Conservation (phyloP, 169 alveolate species). For the Eimeria necatrix region DNA sequence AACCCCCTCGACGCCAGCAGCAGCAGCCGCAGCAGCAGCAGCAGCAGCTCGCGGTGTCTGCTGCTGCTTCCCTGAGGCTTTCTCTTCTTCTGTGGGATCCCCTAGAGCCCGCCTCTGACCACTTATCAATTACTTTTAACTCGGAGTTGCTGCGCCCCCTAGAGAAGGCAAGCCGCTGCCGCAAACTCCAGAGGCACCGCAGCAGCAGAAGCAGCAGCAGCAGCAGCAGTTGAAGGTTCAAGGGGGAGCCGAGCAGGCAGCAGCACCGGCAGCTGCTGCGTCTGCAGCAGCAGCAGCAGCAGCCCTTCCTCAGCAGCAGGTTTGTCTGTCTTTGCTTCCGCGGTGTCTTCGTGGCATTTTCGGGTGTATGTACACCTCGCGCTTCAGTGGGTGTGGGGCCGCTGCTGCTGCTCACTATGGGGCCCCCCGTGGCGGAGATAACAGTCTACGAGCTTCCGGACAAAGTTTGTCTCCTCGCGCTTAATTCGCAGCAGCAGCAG, state of each 20-base stretch:
- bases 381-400: background rate
- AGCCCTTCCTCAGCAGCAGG: background rate
- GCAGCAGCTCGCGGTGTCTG: too few species aligned
- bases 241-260: background rate
- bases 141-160: background rate
- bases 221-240: too few species aligned
- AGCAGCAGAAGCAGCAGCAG: too few species aligned
- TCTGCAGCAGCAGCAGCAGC: background rate
- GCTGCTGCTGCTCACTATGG: conserved; percentile 6
- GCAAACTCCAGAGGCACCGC: too few species aligned
- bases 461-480: conserved; percentile 10
- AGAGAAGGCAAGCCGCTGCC: too few species aligned
- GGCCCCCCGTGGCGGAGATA: background rate
- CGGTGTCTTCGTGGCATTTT: background rate
- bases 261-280: background rate
- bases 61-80: too few species aligned
- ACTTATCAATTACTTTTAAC: background rate
- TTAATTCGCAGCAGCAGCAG: conserved; percentile 32
- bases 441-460: conserved; percentile 23
- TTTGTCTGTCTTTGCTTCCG: background rate
- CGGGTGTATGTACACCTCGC: background rate
- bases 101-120: too few species aligned
- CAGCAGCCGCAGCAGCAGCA: too few species aligned
- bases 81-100: too few species aligned
- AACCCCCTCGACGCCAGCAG: too few species aligned